Conservation (phyloP, 805 yeast genomes). For the Candida morakotiae region DNA sequence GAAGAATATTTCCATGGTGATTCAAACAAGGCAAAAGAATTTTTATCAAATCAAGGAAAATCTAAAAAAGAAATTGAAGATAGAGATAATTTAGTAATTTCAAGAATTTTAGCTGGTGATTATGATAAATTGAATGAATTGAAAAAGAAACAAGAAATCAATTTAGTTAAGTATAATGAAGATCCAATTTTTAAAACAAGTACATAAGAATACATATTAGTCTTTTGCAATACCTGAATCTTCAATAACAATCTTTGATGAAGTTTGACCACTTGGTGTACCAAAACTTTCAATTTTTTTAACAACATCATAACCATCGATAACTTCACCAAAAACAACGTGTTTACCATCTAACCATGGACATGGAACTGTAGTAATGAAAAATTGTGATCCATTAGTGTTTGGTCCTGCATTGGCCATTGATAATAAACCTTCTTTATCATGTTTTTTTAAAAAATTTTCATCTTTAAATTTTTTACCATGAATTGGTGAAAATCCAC, state of each 20-base stretch:
- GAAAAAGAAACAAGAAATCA: constrained; percentile 44
- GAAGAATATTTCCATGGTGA: constrained; percentile 58
- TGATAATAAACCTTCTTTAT: constrained; percentile 75
- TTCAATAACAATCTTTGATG: constrained; percentile 46
- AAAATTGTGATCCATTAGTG: constrained; percentile 97
- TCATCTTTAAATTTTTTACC: constrained; percentile 77
- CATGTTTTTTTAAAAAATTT: constrained; percentile 70
- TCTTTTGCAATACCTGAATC: constrained; percentile 47
- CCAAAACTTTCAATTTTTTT: constrained; percentile 64
- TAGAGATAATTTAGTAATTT: constrained; percentile 75
- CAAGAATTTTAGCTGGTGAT: constrained; percentile 78
- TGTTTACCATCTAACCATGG: constrained; percentile 80
- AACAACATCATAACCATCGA: constrained; percentile 87
- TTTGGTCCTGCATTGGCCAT: constrained; percentile 99
- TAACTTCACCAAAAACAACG: constrained; percentile 79
- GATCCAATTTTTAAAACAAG: constrained; percentile 25
- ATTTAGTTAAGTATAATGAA: constrained; percentile 30
- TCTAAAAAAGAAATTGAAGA: constrained; percentile 54
- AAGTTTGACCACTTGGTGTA: constrained; percentile 44
- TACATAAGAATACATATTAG: constrained; percentile 2
- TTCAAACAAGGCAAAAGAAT: constrained; percentile 48
- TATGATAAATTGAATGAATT: constrained; percentile 67
- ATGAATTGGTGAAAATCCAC: constrained; percentile 45
- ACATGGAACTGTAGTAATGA: constrained; percentile 77
- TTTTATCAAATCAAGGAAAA: constrained; percentile 49